Percentiles rank a stretch among this genome's conserved stretches.
phyloP scores from a whole-genome alignment of 164 flowering plant genomes.

The Magnolia sinica region DNA sequence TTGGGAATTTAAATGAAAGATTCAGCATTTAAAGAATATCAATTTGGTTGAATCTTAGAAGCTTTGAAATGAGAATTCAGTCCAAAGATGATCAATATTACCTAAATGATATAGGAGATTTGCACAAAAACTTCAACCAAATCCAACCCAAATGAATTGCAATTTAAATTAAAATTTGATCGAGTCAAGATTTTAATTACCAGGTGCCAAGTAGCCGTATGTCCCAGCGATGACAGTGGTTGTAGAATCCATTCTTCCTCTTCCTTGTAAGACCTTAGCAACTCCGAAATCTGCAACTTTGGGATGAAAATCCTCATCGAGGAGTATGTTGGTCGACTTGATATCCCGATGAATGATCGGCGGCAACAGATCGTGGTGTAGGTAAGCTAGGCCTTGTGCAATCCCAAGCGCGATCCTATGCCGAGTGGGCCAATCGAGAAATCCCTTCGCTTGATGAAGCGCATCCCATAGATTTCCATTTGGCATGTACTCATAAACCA shows the following conservation, averaged over 20 bases:
- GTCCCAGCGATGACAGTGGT: conserved; percentile 86
- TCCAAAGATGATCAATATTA: too few species aligned
- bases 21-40: too few species aligned
- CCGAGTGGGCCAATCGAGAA: conserved; percentile 82
- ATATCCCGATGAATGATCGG: conserved; percentile 91
- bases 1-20: too few species aligned
- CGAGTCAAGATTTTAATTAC: conserved; percentile 30
- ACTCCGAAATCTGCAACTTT: conserved; percentile 98
- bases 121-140: too few species aligned
- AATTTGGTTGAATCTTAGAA: too few species aligned
- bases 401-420: conserved; percentile 84
- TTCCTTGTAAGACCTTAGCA: conserved; percentile 84
- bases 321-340: conserved; percentile 84
- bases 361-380: conserved; percentile 78
- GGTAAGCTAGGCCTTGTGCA: conserved; percentile 90
- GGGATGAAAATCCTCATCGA: conserved; percentile 68
- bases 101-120: too few species aligned
- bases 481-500: conserved; percentile 94
- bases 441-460: conserved; percentile 52
- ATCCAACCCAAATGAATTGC: too few species aligned
- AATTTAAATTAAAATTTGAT: background rate
- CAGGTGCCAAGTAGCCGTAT: conserved; percentile 95
- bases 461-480: conserved; percentile 96
- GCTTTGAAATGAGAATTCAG: too few species aligned
- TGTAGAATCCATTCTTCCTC: conserved; percentile 70